These are phyloP conservation scores for Melampsora americana DNA, from an alignment of 1,284 basidiomycete species.

Conservation along the genomic window DNA sequence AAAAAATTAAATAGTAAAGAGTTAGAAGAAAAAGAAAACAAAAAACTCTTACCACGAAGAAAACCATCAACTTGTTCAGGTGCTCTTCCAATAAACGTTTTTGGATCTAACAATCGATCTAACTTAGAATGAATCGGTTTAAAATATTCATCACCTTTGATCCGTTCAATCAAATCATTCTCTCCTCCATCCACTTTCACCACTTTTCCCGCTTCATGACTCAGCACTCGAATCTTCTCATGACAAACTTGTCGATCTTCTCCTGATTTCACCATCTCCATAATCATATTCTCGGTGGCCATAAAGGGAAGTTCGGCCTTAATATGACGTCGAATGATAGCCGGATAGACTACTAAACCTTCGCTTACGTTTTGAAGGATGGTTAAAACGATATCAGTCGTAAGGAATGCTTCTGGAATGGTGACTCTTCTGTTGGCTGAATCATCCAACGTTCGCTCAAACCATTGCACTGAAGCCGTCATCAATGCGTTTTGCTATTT, in stretches of 20 bases:
- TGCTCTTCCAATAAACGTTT: conserved; percentile 82
- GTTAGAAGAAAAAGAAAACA: conserved; percentile 50
- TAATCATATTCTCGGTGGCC: conserved; percentile 92
- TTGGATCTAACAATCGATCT: conserved; percentile 65
- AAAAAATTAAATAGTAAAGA: conserved; percentile 49
- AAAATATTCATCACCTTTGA: conserved; percentile 68
- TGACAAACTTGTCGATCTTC: conserved; percentile 96
- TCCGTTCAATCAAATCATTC: conserved; percentile 91
- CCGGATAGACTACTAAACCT: conserved; percentile 94
- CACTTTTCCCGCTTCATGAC: conserved; percentile 88
- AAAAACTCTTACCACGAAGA: conserved; percentile 52
- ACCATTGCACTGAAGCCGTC: conserved; percentile 90
- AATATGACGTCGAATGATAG: conserved; percentile 87
- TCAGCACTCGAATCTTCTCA: conserved; percentile 93
- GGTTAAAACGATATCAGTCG: conserved; percentile 91
- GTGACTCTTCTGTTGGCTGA: conserved; percentile 93
- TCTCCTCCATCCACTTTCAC: conserved; percentile 93
- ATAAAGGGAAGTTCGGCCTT: conserved; percentile 96
- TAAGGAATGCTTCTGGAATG: conserved; percentile 93
- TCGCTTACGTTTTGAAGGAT: conserved; percentile 93
- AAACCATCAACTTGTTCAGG: conserved; percentile 80
- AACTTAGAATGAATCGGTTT: conserved; percentile 59
- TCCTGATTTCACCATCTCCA: conserved; percentile 92
- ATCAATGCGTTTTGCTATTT: conserved; percentile 88
- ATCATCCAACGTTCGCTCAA: conserved; percentile 92